Evolutionary conservation across 441 rosid genomes (phyloP), one percentile per base, ranked within the genome.

Genomic region (Pelargonium citronellum): DNA sequence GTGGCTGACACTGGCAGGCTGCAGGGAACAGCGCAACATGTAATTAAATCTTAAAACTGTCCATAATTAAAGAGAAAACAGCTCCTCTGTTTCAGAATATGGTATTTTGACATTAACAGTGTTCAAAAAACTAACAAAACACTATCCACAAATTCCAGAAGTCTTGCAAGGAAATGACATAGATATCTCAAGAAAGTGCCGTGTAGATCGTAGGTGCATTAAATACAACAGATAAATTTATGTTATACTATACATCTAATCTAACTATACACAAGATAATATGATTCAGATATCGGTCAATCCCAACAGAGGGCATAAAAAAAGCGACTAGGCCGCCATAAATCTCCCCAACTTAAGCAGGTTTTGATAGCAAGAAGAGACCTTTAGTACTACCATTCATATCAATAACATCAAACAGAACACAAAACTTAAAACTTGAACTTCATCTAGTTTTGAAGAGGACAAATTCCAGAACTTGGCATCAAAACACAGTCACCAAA

Each of bases 1-100:
- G 5, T 51, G 58, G 58, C 58, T 5, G 17, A 51, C 58, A 51
- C 58, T n/a, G 58, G 58, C 58, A 51, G 58, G 58, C 58, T 51
- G 58, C 58, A 51, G 2, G 7, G 58, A 51, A n/a, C 7, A 51
- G 15, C 58, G 10, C 57, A 51, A 51, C 19, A 12, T 51, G 1
- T 15, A 51, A 49, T 49, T 13, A 49, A 49, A 49, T 49, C 57
- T 49, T 13, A 49, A 30, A 30, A 49, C n/a, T 22, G 24, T 22
- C 24, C 24, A 22, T 22, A 13, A 49, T 15, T 13, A 11, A 13
- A 49, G 57, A 49, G 15, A 13, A 13, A 49, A 49, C 16, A 49
- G 30, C 2, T 27, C 30, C 30, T 27, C 30, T 27, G 30, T 27
- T 27, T 27, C 30, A 27, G 6, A 34, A 34, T 34, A 34, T 34